These are phyloP conservation scores for Cryptococcus sp. DNA, from an alignment of 1,284 basidiomycete genomes.

Conservation along the genomic window DNA sequence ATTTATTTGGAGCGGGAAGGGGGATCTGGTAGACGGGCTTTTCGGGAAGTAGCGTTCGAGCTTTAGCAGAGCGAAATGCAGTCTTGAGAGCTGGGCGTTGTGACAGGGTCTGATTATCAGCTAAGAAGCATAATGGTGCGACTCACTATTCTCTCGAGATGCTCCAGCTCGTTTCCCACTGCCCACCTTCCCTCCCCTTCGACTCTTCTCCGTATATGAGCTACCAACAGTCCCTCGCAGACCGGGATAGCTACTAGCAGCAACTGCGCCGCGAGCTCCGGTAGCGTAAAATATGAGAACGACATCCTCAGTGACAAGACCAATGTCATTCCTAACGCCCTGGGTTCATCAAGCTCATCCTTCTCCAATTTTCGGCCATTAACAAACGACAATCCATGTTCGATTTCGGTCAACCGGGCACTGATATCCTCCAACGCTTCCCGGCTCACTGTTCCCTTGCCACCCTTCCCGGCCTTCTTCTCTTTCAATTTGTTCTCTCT, in stretches of 20 bases:
- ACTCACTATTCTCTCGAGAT: conserved; percentile 39
- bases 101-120: conserved; percentile 18
- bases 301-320: conserved; percentile 44
- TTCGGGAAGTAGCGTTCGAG: conserved; percentile 31
- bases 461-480: conserved; percentile 37
- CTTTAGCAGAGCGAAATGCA: conserved; percentile 43
- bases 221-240: conserved; percentile 42
- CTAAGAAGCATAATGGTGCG: not conserved
- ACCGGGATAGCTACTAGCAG: conserved; percentile 30
- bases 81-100: conserved; percentile 40
- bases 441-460: conserved; percentile 43
- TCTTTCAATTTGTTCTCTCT: conserved; percentile 37
- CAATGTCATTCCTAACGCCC: conserved; percentile 35
- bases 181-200: conserved; percentile 42
- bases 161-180: conserved; percentile 42
- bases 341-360: conserved; percentile 26
- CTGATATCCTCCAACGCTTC: conserved; percentile 43
- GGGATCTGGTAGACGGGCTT: conserved; percentile 31
- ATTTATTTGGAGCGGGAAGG: conserved; percentile 43
- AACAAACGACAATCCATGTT: conserved; percentile 28
- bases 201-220: conserved; percentile 40
- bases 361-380: not conserved
- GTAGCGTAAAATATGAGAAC: conserved; percentile 42
- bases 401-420: conserved; percentile 35
- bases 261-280: conserved; percentile 39